These are phyloP conservation scores for Pleomassaria siparia DNA, from an alignment of 2,329 filamentous ascomycete species.

Conservation along the genomic window DNA sequence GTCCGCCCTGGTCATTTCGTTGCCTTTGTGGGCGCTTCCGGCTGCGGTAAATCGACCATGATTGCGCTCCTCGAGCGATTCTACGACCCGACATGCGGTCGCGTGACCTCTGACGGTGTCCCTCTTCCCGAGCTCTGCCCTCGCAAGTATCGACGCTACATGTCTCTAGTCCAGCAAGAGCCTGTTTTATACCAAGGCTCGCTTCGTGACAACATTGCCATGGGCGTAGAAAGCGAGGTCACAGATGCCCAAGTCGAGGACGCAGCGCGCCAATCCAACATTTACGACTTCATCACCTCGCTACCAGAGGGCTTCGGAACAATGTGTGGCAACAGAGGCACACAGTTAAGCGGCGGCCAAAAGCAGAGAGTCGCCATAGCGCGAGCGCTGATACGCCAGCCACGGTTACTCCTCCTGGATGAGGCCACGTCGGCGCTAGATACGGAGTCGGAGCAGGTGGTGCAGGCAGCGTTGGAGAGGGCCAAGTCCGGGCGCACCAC, in stretches of 20 bases:
- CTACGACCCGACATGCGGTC: slow-evolving; percentile 82
- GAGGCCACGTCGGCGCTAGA: slow-evolving; percentile 42
- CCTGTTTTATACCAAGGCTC: slow-evolving; percentile 93
- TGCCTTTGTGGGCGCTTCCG: slow-evolving; percentile 86
- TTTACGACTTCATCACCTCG: slow-evolving; percentile 36
- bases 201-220: slow-evolving; percentile 84
- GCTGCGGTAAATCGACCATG: slow-evolving; percentile 92
- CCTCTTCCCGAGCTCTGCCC: slow-evolving; percentile 75
- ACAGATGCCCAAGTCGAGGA: slow-evolving; percentile 71
- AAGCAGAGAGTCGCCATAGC: slow-evolving; percentile 96
- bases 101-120: slow-evolving; percentile 75
- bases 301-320: slow-evolving; percentile 56
- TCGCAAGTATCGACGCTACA: slow-evolving; percentile 78
- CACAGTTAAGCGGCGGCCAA: slow-evolving; percentile 69
- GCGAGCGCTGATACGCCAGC: slow-evolving; percentile 84
- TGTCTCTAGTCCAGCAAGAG: slow-evolving; percentile 91
- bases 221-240: slow-evolving; percentile 65
- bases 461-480: slow-evolving; percentile 77
- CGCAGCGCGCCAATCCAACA: slow-evolving; percentile 69
- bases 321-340: slow-evolving; percentile 35
- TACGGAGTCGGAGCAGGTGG: slow-evolving; percentile 64
- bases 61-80: slow-evolving; percentile 66
- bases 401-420: slow-evolving; percentile 67
- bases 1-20: slow-evolving; percentile 78
- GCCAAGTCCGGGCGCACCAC: slow-evolving; percentile 86